These are phyloP conservation scores for Diaporthe australafricana DNA, from an alignment of 2,329 filamentous ascomycete genomes.

Conservation along the genomic window DNA sequence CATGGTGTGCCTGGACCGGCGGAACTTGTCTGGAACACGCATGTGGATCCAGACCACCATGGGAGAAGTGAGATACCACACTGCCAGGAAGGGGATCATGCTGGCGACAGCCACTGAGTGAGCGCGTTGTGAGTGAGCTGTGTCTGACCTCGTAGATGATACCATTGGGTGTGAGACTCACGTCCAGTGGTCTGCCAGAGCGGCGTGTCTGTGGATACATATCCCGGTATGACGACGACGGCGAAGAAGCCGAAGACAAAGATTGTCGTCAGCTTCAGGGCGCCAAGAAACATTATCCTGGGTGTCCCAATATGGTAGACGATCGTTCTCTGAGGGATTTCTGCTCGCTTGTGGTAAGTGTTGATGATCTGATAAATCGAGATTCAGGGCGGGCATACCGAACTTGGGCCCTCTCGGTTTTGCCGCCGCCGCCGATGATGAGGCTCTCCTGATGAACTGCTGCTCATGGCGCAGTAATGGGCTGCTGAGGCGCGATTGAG, in stretches of 20 bases:
- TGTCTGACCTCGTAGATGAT: too few relatives aligned
- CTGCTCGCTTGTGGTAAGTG: slow-evolving; percentile 36
- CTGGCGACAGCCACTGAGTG: slow-evolving; percentile 67
- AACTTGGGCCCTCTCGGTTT: slow-evolving; percentile 26
- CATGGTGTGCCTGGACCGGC: slow-evolving; percentile 68
- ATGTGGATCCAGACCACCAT: slow-evolving; percentile 81
- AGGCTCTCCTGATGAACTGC: slow-evolving; percentile 26
- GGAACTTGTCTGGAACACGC: slow-evolving; percentile 73
- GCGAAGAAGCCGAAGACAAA: slow-evolving; percentile 76
- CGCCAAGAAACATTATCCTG: slow-evolving; percentile 75
- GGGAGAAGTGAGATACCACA: slow-evolving; percentile 74
- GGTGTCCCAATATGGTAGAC: slow-evolving; percentile 81
- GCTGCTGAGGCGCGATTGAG: neutral
- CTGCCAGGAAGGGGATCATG: slow-evolving; percentile 72
- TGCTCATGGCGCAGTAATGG: slow-evolving; percentile 17
- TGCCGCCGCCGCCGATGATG: slow-evolving; percentile 18
- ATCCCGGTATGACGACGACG: slow-evolving; percentile 71
- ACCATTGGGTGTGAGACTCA: slow-evolving; percentile 43
- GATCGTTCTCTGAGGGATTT: slow-evolving; percentile 56
- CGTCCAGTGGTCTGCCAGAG: slow-evolving; percentile 50
- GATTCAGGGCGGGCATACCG: neutral
- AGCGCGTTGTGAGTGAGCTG: slow-evolving; percentile 31
- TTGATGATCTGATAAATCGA: neutral
- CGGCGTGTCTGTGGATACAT: slow-evolving; percentile 56
- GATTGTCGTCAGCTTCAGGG: slow-evolving; percentile 77